A percentile compares a stretch with the other conserved stretches of the same genome.
These are phyloP conservation scores for Puccinia novopanici DNA, from an alignment of 1,284 basidiomycete genomes.

Conservation along the genomic window DNA sequence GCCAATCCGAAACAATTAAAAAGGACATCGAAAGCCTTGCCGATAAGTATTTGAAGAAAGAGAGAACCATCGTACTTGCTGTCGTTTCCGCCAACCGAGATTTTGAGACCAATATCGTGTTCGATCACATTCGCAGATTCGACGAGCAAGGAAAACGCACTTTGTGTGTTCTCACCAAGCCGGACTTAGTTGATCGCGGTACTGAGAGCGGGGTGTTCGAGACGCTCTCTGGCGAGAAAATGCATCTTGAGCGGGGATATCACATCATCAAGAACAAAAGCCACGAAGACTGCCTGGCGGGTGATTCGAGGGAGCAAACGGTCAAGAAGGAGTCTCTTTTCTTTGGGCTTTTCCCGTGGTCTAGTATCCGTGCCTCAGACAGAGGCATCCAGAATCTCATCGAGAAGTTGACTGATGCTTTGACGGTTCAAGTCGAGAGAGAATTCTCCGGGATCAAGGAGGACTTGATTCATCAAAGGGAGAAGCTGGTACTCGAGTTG, in stretches of 20 bases:
- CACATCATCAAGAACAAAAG: slow-evolving; percentile 19
- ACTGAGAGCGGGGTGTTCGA: slow-evolving; percentile 75
- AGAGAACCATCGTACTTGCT: slow-evolving; percentile 87
- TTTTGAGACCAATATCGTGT: slow-evolving; percentile 91
- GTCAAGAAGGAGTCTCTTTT: neutral
- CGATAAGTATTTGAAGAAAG: slow-evolving; percentile 94
- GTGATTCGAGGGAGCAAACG: neutral
- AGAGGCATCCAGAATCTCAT: neutral
- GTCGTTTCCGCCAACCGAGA: slow-evolving; percentile 98
- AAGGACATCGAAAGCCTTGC: slow-evolving; percentile 86
- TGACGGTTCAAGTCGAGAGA: neutral
- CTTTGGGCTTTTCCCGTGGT: neutral
- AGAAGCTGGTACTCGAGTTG: neutral
- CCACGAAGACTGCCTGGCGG: neutral
- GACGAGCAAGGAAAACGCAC: slow-evolving; percentile 92
- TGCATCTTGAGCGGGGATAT: neutral
- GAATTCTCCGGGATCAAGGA: slow-evolving; percentile 3
- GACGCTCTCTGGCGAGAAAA: neutral
- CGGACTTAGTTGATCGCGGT: slow-evolving; percentile 88
- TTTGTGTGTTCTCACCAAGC: slow-evolving; percentile 97
- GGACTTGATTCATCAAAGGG: neutral
- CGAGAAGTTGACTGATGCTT: slow-evolving; percentile 2
- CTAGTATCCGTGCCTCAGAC: neutral
- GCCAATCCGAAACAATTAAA: slow-evolving; percentile 90
- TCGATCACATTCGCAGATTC: slow-evolving; percentile 85